Evolutionary conservation across 768 basidiomycete species (phyloP), one percentile per base, ranked within the genome.

Genomic region (Hericium erinaceus): DNA sequence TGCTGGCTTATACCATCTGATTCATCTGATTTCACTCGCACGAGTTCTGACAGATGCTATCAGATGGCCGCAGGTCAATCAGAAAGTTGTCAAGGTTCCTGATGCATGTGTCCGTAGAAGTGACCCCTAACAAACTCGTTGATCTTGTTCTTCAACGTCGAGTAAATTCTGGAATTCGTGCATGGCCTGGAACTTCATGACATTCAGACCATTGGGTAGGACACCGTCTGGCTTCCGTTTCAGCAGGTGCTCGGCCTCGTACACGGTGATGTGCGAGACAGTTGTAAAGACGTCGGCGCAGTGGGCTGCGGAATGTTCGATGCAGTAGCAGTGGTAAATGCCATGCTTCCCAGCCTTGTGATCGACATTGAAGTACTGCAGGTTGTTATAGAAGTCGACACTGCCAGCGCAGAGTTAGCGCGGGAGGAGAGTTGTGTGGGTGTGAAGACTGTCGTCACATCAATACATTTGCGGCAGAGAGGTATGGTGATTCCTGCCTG

Each of bases 121-220:
- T 99, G 97, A 13, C 97, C 97, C 44, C 93, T 81, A 51, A 98
- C 82, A 62, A 99, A 99, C 66, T 99, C 97, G 75, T 98, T 89
- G 68, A 99, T 98, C 75, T 99, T 99, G n/a, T 86, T 85, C 72
- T 98, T 99, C 55, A 88, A 80, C 1, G 84, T 86, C 0, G 92
- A 84, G 67, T 99, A 95, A 57, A 97, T 69, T 70, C 98, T 94
- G 93, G 75, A 98, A 98, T 98, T 99, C 97, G 79, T 98, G 97
- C 87, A 98, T 98, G 11, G 97, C 95, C 64, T 93, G 90, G 74
- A 98, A 99, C 72, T 99, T 99, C 79, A 92, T 86, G 59, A 99
- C 97, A 64, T 98, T 99, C 60, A 99, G 80, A 38, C 97, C 97
- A 68, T 99, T 99, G 2, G 97, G 97, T 0, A 98, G 77, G 22